Percentiles rank a stretch among this genome's conserved stretches.
Conservation (phyloP, 306 rosid genomes). For the Lagenaria siceraria region DNA sequence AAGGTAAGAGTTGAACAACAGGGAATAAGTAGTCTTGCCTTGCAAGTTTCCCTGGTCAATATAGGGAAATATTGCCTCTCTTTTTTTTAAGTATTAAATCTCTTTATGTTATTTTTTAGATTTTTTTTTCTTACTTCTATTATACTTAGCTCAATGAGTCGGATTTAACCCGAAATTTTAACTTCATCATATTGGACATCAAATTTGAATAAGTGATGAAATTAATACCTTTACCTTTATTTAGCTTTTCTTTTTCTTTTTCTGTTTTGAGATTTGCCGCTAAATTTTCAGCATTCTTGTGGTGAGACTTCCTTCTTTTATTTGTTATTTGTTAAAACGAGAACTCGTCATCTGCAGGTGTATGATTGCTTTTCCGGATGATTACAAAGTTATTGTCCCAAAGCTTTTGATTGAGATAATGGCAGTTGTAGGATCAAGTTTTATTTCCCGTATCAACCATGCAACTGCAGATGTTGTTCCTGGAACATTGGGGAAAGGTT, state of each 20-base stretch:
- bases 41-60: neutral
- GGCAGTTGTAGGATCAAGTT: slow-evolving; percentile 67
- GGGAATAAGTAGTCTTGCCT: neutral
- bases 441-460: slow-evolving; percentile 72
- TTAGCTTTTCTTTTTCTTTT: neutral
- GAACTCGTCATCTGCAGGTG: slow-evolving; percentile 51
- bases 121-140: neutral
- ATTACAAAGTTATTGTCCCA: slow-evolving; percentile 73
- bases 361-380: slow-evolving; percentile 79
- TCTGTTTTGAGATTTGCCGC: neutral
- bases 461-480: slow-evolving; percentile 84
- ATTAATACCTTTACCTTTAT: neutral
- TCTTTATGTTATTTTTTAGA: neutral
- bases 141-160: neutral
- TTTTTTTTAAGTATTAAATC: neutral
- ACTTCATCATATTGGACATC: neutral
- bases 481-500: slow-evolving; percentile 91
- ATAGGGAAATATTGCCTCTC: neutral
- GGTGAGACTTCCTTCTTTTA: neutral
- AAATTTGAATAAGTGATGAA: neutral
- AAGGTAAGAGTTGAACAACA: neutral
- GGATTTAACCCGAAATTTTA: neutral
- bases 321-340: neutral
- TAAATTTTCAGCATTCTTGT: neutral
- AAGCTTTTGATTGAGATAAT: slow-evolving; percentile 75